Percentiles rank a stretch among this genome's conserved stretches.
Conservation (phyloP, 148 eudicot genomes). For the Persicaria maculosa region DNA sequence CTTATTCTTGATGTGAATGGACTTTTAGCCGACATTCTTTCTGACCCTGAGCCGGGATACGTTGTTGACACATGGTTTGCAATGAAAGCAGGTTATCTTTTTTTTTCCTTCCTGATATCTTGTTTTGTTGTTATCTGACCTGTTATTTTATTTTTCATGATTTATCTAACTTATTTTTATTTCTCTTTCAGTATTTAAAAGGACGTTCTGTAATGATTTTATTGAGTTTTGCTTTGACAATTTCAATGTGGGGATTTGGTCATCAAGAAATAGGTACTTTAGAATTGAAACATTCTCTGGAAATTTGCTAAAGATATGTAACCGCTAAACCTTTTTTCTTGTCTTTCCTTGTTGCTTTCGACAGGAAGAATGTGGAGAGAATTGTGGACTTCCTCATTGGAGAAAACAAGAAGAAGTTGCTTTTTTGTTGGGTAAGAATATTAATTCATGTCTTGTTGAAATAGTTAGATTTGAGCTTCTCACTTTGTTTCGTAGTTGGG, state of each 20-base stretch:
- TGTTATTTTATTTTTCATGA: not conserved
- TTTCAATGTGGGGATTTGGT: slow-evolving; percentile 86
- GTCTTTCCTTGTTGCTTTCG: slow-evolving; percentile 1
- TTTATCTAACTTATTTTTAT: not conserved
- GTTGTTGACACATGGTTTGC: slow-evolving; percentile 50
- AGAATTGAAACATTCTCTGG: not conserved
- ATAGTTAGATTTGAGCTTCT: not conserved
- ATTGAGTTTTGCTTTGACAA: slow-evolving; percentile 80
- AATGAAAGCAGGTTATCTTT: slow-evolving; percentile 55
- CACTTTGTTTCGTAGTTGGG: not conserved
- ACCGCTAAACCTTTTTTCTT: slow-evolving; percentile 6
- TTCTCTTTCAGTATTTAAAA: slow-evolving; percentile 57
- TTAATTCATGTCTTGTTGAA: not conserved
- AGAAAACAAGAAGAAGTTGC: slow-evolving; percentile 49
- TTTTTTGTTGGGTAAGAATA: slow-evolving; percentile 79
- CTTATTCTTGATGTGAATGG: slow-evolving; percentile 93
- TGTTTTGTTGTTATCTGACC: slow-evolving; percentile 1
- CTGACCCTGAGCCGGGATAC: slow-evolving; percentile 54
- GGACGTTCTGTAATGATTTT: slow-evolving; percentile 74
- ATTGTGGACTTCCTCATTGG: slow-evolving; percentile 76
- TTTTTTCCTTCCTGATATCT: too few species aligned
- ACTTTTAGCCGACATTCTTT: slow-evolving; percentile 70
- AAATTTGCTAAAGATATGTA: slow-evolving; percentile 1
- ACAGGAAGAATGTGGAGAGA: slow-evolving; percentile 65
- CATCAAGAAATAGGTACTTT: slow-evolving; percentile 75